Evolutionary conservation across 2,329 filamentous ascomycete species (phyloP).

Genomic region (Neopestalotiopsis sp.): DNA sequence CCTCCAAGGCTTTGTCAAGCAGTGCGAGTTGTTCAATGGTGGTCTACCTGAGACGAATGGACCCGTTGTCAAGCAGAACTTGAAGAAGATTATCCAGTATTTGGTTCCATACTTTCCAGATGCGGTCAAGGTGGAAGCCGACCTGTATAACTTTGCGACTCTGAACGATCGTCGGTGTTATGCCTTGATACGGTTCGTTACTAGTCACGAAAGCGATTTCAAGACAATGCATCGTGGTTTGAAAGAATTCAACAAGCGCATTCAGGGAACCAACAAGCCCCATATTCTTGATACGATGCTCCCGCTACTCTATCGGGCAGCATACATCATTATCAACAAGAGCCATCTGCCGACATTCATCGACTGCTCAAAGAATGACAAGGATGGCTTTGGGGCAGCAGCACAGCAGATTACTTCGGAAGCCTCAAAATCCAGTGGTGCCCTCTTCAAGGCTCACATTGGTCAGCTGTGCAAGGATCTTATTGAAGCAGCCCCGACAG

Average conservation of each 20-base stretch:
- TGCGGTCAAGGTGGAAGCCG: conserved; percentile 69
- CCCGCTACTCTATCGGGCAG: conserved; percentile 82
- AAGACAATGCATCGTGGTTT: conserved; percentile 89
- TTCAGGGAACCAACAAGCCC: conserved; percentile 71
- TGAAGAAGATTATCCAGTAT: conserved; percentile 76
- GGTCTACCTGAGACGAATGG: conserved; percentile 79
- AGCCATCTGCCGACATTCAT: conserved; percentile 93
- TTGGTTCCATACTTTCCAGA: conserved; percentile 81
- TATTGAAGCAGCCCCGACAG: conserved; percentile 77
- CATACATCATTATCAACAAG: conserved; percentile 88
- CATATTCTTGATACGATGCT: conserved; percentile 78
- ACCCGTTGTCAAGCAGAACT: conserved; percentile 70
- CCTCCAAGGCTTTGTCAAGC: conserved; percentile 76
- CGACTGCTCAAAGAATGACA: conserved; percentile 83
- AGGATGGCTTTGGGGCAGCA: conserved; percentile 75
- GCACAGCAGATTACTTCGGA: conserved; percentile 91
- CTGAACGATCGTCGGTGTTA: conserved; percentile 89
- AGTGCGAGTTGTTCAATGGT: conserved; percentile 90
- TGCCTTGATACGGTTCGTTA: conserved; percentile 85
- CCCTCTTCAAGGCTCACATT: conserved; percentile 91
- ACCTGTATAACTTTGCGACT: conserved; percentile 91
- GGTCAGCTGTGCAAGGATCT: conserved; percentile 89
- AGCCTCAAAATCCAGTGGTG: conserved; percentile 87
- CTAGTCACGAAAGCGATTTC: conserved; percentile 87
- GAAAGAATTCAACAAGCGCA: conserved; percentile 84